These are phyloP conservation scores for Auricularia cornea DNA, from an alignment of 768 basidiomycete species.

Conservation along the genomic window DNA sequence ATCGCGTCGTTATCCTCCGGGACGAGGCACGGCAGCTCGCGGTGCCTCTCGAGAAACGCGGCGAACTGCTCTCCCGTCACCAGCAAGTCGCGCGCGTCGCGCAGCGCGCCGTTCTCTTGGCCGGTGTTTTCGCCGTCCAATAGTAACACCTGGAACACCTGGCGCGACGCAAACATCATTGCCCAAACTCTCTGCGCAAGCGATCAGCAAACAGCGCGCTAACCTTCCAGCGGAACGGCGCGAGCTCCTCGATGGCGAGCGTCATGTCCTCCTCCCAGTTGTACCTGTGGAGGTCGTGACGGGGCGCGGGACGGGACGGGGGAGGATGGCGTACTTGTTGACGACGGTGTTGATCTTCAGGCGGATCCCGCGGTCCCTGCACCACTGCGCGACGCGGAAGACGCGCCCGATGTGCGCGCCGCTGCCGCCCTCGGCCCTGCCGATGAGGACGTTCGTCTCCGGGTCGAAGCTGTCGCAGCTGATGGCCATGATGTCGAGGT, in stretches of 20 bases:
- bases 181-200: not conserved
- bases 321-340: constrained; percentile 18
- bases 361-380: constrained; percentile 25
- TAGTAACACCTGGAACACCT: constrained; percentile 31
- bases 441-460: constrained; percentile 28
- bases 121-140: constrained; percentile 31
- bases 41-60: constrained; percentile 26
- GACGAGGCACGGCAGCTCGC: constrained; percentile 20
- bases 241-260: constrained; percentile 23
- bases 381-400: constrained; percentile 29
- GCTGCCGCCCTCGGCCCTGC: constrained; percentile 25
- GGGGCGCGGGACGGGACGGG: not conserved
- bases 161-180: not conserved
- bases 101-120: constrained; percentile 20
- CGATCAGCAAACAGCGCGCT: not conserved
- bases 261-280: constrained; percentile 37
- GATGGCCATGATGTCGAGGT: constrained; percentile 34
- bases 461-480: constrained; percentile 33
- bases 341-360: constrained; percentile 32
- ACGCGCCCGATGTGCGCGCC: constrained; percentile 26
- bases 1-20: constrained; percentile 31
- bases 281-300: constrained; percentile 11
- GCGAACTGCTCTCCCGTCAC: constrained; percentile 28
- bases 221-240: constrained; percentile 35
- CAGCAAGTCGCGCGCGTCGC: constrained; percentile 26